These are phyloP conservation scores for Solanum ossicruentum DNA, from an alignment of 257 asterid genomes.

Conservation along the genomic window DNA sequence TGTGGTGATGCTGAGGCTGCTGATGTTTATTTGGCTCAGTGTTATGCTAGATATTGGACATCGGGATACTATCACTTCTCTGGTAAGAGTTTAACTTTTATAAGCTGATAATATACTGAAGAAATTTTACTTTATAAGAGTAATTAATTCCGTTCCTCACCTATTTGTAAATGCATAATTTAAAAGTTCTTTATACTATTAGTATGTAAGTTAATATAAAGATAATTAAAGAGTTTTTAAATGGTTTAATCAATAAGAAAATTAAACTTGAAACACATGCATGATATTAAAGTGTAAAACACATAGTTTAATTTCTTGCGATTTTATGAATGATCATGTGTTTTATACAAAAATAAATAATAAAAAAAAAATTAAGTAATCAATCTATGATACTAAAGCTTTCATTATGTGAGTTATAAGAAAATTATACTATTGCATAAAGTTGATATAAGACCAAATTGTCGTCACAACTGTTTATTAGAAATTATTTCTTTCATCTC, in stretches of 20 bases:
- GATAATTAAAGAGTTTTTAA: neutral
- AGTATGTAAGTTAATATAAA: neutral
- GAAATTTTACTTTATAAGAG: neutral
- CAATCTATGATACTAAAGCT: neutral
- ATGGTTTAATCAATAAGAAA: neutral
- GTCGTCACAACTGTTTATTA: neutral
- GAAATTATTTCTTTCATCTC: neutral
- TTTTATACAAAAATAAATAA: neutral
- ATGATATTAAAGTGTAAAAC: neutral
- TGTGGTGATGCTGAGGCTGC: constrained; percentile 31
- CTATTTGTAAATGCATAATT: neutral
- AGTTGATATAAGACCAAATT: neutral
- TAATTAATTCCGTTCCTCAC: neutral
- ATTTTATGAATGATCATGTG: neutral
- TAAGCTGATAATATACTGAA: neutral
- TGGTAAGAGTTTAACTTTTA: neutral
- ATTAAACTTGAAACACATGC: neutral
- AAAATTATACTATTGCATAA: neutral
- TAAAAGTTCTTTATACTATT: neutral
- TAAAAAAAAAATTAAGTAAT: neutral
- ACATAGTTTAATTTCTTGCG: neutral
- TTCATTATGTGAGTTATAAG: neutral
- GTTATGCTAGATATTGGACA: constrained; percentile 36
- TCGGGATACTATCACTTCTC: constrained; percentile 24
- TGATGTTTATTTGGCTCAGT: constrained; percentile 29